phyloP scores from a whole-genome alignment of 768 basidiomycete species.

The Sutorius australiensis region DNA sequence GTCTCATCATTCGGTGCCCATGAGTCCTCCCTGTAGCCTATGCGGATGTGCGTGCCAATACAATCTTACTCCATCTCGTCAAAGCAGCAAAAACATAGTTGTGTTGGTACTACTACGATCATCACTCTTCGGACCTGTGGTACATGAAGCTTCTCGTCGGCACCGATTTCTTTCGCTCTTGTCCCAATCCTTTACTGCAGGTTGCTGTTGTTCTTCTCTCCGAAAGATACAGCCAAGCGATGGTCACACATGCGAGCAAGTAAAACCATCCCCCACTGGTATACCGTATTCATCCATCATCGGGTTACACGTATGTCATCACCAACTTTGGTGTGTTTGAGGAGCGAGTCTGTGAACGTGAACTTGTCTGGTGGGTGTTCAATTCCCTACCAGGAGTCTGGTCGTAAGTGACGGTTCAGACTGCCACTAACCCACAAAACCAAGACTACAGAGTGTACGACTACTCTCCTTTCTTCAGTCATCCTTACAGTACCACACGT shows the following conservation, averaged over 20 bases:
- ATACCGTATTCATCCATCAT: neutral
- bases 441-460: conserved; percentile 42
- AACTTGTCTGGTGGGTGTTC: conserved; percentile 38
- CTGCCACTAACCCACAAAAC: conserved; percentile 7
- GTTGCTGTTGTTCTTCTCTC: conserved; percentile 46
- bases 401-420: conserved; percentile 12
- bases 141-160: conserved; percentile 44
- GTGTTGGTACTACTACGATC: conserved; percentile 32
- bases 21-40: conserved; percentile 33
- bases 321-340: conserved; percentile 35
- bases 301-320: conserved; percentile 49
- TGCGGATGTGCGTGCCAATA: conserved; percentile 43
- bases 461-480: neutral
- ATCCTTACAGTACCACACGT: neutral
- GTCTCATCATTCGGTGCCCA: conserved; percentile 1
- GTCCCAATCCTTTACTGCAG: conserved; percentile 28
- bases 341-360: conserved; percentile 18
- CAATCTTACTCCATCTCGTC: neutral
- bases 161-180: neutral
- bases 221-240: conserved; percentile 50
- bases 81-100: conserved; percentile 34
- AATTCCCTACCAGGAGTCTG: conserved; percentile 17
- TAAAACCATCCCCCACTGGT: neutral
- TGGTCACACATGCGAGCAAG: conserved; percentile 51
- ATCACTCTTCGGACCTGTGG: conserved; percentile 48